phyloP scores from a whole-genome alignment of 1,139 yeast genomes.

The Sporopachydermia cereana region DNA sequence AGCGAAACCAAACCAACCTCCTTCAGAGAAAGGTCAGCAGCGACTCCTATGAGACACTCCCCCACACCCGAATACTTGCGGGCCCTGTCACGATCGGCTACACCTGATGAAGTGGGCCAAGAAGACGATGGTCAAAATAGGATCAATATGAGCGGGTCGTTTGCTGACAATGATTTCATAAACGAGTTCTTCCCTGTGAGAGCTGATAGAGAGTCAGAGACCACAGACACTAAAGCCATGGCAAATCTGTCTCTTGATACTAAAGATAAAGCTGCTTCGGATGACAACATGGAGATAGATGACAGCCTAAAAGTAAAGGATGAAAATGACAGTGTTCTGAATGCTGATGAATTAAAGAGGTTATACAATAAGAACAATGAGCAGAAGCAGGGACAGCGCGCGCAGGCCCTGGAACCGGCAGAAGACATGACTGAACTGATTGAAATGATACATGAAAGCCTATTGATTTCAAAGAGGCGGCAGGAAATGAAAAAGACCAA shows the following conservation, averaged over 20 bases:
- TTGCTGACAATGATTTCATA: background rate
- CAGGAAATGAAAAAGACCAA: background rate
- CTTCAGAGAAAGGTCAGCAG: constrained; percentile 5
- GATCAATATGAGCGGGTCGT: constrained; percentile 4
- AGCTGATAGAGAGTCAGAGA: constrained; percentile 5
- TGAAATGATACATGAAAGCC: constrained; percentile 2
- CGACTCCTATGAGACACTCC: constrained; percentile 3
- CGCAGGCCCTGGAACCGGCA: background rate
- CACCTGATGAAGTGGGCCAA: constrained; percentile 4
- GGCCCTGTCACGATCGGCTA: constrained; percentile 1
- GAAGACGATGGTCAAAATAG: constrained; percentile 6
- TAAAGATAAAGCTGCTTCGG: background rate
- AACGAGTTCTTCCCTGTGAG: constrained; percentile 6
- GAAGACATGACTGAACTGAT: constrained; percentile 4
- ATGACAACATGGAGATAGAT: background rate
- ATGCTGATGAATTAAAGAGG: constrained; percentile 20
- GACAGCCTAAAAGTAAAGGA: background rate
- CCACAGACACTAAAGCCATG: background rate
- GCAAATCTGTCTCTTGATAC: background rate
- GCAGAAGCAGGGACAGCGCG: background rate
- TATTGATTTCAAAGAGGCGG: background rate
- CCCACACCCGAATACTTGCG: constrained; percentile 7
- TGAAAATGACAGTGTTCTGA: constrained; percentile 15
- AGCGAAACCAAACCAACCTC: background rate
- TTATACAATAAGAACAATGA: constrained; percentile 13